Evolutionary conservation across 352 stramenopile species (phyloP), one percentile per base, ranked within the genome.

Genomic region (Phytophthora capsici): DNA sequence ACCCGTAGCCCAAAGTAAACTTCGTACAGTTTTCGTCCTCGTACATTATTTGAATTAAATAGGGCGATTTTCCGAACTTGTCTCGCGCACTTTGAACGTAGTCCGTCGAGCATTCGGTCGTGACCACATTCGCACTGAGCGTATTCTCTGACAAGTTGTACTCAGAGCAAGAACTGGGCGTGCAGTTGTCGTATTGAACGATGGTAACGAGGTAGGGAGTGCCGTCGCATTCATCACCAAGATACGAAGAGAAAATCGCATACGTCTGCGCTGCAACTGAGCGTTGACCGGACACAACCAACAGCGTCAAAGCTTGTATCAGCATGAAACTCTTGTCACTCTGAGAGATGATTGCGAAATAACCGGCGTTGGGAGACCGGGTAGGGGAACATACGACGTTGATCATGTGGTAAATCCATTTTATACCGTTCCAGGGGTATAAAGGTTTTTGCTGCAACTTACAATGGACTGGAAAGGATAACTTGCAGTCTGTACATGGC

Each of bases 401-500:
- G 8, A 28, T 55, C 32, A 10, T 20, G 25, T 5, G 1, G 25
- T 7, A 28, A 28, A 7, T 28, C 25, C 25, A 28, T 28, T 28
- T 6, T 6, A 28, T 28, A 28, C 25, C 25, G n/a, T n/a, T n/a
- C n/a, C n/a, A n/a, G n/a, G n/a, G n/a, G n/a, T n/a, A n/a, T n/a
- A n/a, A n/a, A n/a, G n/a, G n/a, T n/a, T n/a, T n/a, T n/a, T n/a
- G n/a, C n/a, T n/a, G n/a, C n/a, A n/a, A n/a, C n/a, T n/a, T n/a
- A n/a, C n/a, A n/a, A n/a, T 50, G 22, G 0, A 32, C 14, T 22
- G 41, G 45, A 28, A 0, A 50, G 22, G 56, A 46, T 52, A 30
- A 10, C 10, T 48, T 73, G 73, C 6, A 78, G 19, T 14, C 51
- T 54, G 46, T 78, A 70, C 26, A 80, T 34, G 1, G 55, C 58